Conservation (phyloP, 73 alveolate species). For the Paramecium tetraurelia region DNA sequence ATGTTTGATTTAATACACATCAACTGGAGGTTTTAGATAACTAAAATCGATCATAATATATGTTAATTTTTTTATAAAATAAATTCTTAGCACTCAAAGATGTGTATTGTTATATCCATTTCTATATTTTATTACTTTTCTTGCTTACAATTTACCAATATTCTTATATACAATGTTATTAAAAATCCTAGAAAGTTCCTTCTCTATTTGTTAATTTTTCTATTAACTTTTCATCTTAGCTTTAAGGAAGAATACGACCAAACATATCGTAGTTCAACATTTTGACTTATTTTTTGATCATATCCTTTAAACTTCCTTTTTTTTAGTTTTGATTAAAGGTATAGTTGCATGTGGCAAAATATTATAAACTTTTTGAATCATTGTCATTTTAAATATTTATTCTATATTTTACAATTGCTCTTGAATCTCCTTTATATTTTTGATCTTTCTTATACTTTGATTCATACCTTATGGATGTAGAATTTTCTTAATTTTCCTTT, state of each 20-base stretch:
- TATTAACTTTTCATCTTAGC: background rate
- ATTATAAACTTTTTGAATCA: background rate
- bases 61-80: background rate
- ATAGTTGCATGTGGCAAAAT: background rate
- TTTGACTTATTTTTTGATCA: background rate
- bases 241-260: background rate
- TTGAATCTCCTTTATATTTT: background rate
- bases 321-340: background rate
- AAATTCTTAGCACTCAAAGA: background rate
- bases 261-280: background rate
- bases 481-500: background rate
- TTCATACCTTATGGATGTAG: background rate
- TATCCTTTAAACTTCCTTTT: background rate
- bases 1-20: background rate
- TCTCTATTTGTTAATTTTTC: background rate
- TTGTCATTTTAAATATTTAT: background rate
- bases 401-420: background rate
- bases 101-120: background rate
- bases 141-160: background rate
- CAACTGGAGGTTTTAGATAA: slow-evolving; percentile 33
- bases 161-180: background rate
- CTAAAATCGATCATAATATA: slow-evolving; percentile 1
- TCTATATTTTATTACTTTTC: background rate
- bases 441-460: background rate
- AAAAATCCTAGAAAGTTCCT: background rate